Evolutionary conservation across 2,329 filamentous ascomycete species (phyloP), one percentile per base, ranked within the genome.

Genomic region (Pseudomassariella vexata): DNA sequence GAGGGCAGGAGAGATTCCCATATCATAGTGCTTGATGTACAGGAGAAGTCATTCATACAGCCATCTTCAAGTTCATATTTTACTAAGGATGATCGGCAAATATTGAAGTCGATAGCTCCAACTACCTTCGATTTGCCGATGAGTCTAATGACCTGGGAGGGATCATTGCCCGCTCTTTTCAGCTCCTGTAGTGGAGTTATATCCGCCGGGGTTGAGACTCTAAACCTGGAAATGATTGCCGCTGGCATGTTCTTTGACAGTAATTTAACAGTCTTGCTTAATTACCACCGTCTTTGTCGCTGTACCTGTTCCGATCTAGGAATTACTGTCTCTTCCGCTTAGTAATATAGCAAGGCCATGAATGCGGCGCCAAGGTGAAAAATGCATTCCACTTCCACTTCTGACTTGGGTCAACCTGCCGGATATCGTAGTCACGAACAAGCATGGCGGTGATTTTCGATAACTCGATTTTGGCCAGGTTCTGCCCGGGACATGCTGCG

Each of bases 31-130:
- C 47, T 48, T 7, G 56, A 43, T 6, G 51, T 54, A 3, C 51
- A 46, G 8, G 49, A 55, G 39, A 56, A 55, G 36, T 56, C 54
- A 36, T 57, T 55, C 11, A 55, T 49, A 36, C 53, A 57, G 26
- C 52, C 51, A 36, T 57, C 54, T n/a, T 52, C 50, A n/a, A n/a
- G 21, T 23, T n/a, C n/a, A n/a, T n/a, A n/a, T n/a, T n/a, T n/a
- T n/a, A n/a, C n/a, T n/a, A n/a, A n/a, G n/a, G n/a, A n/a, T n/a
- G n/a, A 23, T 53, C 16, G 3, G 22, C 6, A 20, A 21, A 21
- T 34, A 6, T 24, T 43, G 26, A 47, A 43, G 21, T 23, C 8
- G n/a, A n/a, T n/a, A n/a, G n/a, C n/a, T n/a, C n/a, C n/a, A 23
- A 23, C 21, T 26, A 33, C 53, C 42, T 56, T 53, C 9, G 47